Percentiles rank a stretch among this genome's conserved stretches.
phyloP scores from a whole-genome alignment of 2,329 filamentous ascomycete genomes.

The Hypocrella siamensis region DNA sequence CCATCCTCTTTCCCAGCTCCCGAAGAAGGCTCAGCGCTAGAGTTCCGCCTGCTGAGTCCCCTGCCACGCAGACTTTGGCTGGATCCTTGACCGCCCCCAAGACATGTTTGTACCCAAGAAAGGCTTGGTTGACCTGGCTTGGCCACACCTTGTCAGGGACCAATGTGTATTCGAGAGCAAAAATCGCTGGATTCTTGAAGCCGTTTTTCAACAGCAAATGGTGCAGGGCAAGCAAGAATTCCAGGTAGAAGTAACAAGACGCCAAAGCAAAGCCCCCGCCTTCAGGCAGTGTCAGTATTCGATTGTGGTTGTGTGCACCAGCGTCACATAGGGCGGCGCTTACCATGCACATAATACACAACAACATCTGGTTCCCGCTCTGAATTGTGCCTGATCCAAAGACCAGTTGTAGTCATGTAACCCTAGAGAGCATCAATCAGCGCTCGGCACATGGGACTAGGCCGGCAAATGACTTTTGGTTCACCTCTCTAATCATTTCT shows the following conservation, averaged over 20 bases:
- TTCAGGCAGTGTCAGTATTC: slow-evolving; percentile 13
- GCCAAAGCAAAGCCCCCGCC: slow-evolving; percentile 76
- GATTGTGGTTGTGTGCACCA: too few species aligned
- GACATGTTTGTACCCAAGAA: slow-evolving; percentile 57
- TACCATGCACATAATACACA: slow-evolving; percentile 71
- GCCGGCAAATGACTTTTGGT: too few species aligned
- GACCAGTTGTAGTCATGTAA: slow-evolving; percentile 36
- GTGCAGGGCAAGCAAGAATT: slow-evolving; percentile 64
- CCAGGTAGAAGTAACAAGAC: slow-evolving; percentile 68
- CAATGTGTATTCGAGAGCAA: slow-evolving; percentile 66
- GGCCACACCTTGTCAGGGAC: slow-evolving; percentile 63
- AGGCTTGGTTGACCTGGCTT: slow-evolving; percentile 53
- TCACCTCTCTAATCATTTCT: slow-evolving; percentile 17
- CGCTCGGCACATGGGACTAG: too few species aligned
- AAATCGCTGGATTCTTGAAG: slow-evolving; percentile 62
- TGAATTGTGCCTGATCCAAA: slow-evolving; percentile 54
- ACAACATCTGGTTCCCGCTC: slow-evolving; percentile 53
- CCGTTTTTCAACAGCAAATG: slow-evolving; percentile 46
- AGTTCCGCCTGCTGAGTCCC: slow-evolving; percentile 68
- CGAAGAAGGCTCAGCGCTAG: slow-evolving; percentile 59
- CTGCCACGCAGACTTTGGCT: slow-evolving; percentile 52
- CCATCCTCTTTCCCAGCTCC: slow-evolving; percentile 32
- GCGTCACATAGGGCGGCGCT: slow-evolving; percentile 8
- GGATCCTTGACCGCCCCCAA: slow-evolving; percentile 41
- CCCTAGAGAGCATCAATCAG: slow-evolving; percentile 5